Conservation (phyloP, 2,329 filamentous ascomycete species). For the Cryphonectria nitschkei region DNA sequence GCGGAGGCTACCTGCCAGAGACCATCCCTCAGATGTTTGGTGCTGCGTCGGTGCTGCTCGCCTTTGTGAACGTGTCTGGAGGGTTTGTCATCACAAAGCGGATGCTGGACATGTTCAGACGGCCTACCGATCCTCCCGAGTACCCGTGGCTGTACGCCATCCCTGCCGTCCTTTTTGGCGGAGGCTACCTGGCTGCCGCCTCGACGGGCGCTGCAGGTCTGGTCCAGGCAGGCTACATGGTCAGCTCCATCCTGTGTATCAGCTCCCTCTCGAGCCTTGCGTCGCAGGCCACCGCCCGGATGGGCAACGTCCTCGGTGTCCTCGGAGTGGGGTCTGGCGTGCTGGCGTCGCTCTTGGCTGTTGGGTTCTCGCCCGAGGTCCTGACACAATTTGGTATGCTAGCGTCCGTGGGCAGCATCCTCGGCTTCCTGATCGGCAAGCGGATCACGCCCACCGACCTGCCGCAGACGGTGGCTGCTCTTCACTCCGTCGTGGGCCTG, state of each 20-base stretch:
- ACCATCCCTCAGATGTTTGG: constrained; percentile 81
- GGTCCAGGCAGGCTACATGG: constrained; percentile 84
- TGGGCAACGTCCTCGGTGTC: constrained; percentile 85
- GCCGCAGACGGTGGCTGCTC: constrained; percentile 84
- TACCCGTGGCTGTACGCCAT: constrained; percentile 87
- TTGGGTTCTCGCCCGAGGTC: constrained; percentile 78
- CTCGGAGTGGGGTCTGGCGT: constrained; percentile 84
- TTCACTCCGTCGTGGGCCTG: constrained; percentile 88
- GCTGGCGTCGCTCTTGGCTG: constrained; percentile 78
- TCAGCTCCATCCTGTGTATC: constrained; percentile 84
- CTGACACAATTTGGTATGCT: constrained; percentile 79
- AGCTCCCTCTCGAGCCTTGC: constrained; percentile 80
- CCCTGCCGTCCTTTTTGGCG: constrained; percentile 76
- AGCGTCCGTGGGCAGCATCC: constrained; percentile 70
- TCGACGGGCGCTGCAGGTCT: constrained; percentile 82
- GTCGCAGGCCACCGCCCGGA: constrained; percentile 79
- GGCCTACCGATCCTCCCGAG: constrained; percentile 84
- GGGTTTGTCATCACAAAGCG: constrained; percentile 91
- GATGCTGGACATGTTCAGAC: constrained; percentile 91
- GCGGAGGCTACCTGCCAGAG: constrained; percentile 75
- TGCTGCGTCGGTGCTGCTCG: constrained; percentile 77
- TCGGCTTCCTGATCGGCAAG: constrained; percentile 76
- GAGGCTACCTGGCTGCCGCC: constrained; percentile 79
- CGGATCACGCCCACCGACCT: constrained; percentile 87
- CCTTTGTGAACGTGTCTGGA: constrained; percentile 86